These are phyloP conservation scores for Tetracladium maxilliforme DNA, from an alignment of 2,329 filamentous ascomycete genomes.

Conservation along the genomic window DNA sequence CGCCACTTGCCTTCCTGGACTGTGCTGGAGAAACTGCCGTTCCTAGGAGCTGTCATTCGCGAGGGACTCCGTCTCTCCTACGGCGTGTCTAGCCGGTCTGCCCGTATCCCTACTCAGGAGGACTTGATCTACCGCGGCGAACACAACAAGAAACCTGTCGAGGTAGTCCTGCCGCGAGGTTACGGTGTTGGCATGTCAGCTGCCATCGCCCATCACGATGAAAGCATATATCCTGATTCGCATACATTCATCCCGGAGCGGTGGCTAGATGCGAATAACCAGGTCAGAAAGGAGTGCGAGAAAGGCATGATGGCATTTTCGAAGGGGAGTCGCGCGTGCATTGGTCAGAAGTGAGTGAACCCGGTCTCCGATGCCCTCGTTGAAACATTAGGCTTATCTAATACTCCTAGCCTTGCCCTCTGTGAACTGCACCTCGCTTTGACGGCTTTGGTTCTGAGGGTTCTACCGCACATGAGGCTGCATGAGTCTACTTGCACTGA, in stretches of 20 bases:
- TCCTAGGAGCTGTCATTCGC: conserved; percentile 15
- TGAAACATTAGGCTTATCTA: conserved; percentile 2
- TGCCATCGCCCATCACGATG: conserved; percentile 21
- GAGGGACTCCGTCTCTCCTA: conserved; percentile 17
- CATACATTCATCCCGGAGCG: conserved; percentile 23
- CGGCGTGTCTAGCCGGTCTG: conserved; percentile 13
- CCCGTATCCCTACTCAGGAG: conserved; percentile 11
- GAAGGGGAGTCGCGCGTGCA: conserved; percentile 23
- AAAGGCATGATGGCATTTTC: conserved; percentile 24
- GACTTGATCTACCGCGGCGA: conserved; percentile 6
- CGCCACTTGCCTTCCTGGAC: conserved; percentile 3
- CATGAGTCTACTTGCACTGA: not conserved
- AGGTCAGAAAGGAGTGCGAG: conserved; percentile 15
- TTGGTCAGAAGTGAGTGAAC: conserved; percentile 20
- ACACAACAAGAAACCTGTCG: conserved; percentile 5
- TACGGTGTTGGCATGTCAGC: conserved; percentile 23
- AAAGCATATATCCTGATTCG: conserved; percentile 19
- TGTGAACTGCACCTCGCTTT: conserved; percentile 11
- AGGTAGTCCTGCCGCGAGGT: conserved; percentile 10
- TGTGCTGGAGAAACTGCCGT: conserved; percentile 12
- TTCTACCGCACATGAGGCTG: conserved; percentile 1
- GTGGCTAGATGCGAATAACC: conserved; percentile 18
- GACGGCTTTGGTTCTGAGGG: conserved; percentile 9
- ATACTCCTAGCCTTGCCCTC: conserved; percentile 8
- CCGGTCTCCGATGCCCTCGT: not conserved